These are phyloP conservation scores for Mucor lusitanicus DNA, from an alignment of 371 early-diverging fungal genomes.

Conservation along the genomic window DNA sequence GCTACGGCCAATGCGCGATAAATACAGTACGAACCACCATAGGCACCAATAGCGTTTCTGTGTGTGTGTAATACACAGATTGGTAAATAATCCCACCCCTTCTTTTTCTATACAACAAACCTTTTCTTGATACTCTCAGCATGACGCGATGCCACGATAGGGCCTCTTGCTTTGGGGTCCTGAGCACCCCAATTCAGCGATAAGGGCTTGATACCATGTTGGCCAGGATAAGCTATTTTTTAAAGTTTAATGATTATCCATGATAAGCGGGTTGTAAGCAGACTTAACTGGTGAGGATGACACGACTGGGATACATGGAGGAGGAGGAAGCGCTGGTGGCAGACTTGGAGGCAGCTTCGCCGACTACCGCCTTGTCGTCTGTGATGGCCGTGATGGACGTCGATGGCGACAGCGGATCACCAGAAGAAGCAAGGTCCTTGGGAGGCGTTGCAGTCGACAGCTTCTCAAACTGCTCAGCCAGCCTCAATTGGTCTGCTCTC, in stretches of 20 bases:
- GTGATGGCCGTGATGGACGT: neutral
- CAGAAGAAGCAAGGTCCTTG: neutral
- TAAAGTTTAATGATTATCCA: neutral
- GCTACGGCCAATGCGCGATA: constrained; percentile 94
- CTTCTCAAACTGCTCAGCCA: constrained; percentile 27
- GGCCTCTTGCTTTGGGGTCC: constrained; percentile 79
- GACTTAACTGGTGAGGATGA: constrained; percentile 51
- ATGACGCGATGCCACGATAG: constrained; percentile 85
- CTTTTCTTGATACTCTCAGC: constrained; percentile 76
- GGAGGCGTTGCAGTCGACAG: constrained; percentile 10
- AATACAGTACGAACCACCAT: constrained; percentile 93
- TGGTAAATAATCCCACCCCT: neutral
- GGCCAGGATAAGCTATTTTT: constrained; percentile 76
- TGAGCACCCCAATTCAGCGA: constrained; percentile 84
- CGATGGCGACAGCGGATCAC: neutral
- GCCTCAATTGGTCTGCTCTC: constrained; percentile 25
- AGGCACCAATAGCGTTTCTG: constrained; percentile 92
- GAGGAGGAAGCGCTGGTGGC: neutral
- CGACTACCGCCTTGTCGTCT: neutral
- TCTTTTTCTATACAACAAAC: constrained; percentile 22
- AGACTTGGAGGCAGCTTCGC: neutral
- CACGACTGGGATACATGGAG: constrained; percentile 44
- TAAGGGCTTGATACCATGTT: constrained; percentile 85
- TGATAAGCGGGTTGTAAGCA: too few relatives aligned
- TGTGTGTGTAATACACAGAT: too few relatives aligned